These are phyloP conservation scores for Gnomoniopsis sp. DNA, from an alignment of 2,329 filamentous ascomycete genomes.

Conservation along the genomic window DNA sequence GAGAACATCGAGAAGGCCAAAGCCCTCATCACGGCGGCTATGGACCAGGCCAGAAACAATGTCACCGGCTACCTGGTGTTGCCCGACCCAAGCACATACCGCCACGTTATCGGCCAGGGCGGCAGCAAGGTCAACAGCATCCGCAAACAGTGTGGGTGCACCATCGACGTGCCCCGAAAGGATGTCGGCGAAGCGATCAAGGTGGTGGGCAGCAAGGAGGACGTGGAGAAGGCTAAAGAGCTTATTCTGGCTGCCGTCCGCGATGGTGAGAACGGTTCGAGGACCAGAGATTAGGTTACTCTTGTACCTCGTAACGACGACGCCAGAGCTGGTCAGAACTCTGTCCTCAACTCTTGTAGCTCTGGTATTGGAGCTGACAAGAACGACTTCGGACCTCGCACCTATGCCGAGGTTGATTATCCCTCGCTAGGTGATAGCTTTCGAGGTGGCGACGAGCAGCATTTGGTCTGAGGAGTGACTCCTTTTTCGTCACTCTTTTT, in stretches of 20 bases:
- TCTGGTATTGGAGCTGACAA: too few relatives aligned
- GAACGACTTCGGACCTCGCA: too few relatives aligned
- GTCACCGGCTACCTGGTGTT: constrained; percentile 85
- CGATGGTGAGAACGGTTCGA: constrained; percentile 44
- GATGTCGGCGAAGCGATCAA: constrained; percentile 88
- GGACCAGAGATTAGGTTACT: constrained; percentile 20
- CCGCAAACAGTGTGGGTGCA: constrained; percentile 86
- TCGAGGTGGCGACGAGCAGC: too few relatives aligned
- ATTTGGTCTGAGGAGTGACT: too few relatives aligned
- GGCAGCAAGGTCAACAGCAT: constrained; percentile 92
- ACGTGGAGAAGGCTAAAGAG: constrained; percentile 82
- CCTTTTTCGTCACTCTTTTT: too few relatives aligned
- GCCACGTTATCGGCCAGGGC: constrained; percentile 83
- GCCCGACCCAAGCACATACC: constrained; percentile 84
- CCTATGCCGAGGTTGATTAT: too few relatives aligned
- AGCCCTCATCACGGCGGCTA: constrained; percentile 66
- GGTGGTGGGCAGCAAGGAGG: constrained; percentile 74
- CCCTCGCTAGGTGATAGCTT: too few relatives aligned
- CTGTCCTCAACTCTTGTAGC: background rate
- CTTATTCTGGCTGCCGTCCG: constrained; percentile 82
- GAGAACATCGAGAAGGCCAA: constrained; percentile 83
- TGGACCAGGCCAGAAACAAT: constrained; percentile 69
- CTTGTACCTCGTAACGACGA: background rate
- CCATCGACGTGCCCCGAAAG: constrained; percentile 86
- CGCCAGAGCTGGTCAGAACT: background rate